These are phyloP conservation scores for Plenodomus tracheiphilus DNA, from an alignment of 2,329 filamentous ascomycete genomes.

Conservation along the genomic window DNA sequence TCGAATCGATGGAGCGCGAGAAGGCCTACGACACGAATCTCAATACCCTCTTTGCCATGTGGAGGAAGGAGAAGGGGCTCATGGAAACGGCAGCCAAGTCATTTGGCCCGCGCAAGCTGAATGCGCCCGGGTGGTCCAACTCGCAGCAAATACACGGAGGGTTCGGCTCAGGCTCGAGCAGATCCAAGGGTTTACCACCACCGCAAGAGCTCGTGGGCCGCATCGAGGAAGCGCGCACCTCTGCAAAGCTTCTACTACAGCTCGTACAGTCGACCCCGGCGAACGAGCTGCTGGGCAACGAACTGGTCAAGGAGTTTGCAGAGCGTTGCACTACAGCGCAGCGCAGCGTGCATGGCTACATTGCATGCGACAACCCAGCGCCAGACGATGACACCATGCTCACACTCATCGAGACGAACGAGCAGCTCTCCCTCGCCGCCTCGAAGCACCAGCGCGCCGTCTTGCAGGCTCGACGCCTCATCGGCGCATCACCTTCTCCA, in stretches of 20 bases:
- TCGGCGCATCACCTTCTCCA: constrained; percentile 35
- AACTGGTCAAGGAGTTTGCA: constrained; percentile 90
- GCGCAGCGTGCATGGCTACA: constrained; percentile 82
- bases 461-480: constrained; percentile 58
- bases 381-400: constrained; percentile 95
- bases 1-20: constrained; percentile 75
- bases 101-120: constrained; percentile 47
- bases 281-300: constrained; percentile 74
- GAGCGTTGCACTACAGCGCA: constrained; percentile 82
- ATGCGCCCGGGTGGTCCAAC: constrained; percentile 48
- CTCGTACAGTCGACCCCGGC: constrained; percentile 84
- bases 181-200: constrained; percentile 56
- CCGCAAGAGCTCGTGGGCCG: constrained; percentile 78
- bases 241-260: constrained; percentile 88
- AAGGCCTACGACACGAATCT: constrained; percentile 77
- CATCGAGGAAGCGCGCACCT: constrained; percentile 87
- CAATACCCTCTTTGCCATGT: constrained; percentile 75
- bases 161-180: constrained; percentile 21
- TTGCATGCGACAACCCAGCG: constrained; percentile 73
- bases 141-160: constrained; percentile 24
- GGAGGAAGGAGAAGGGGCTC: constrained; percentile 71
- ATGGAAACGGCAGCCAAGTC: constrained; percentile 52
- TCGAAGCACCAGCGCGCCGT: constrained; percentile 84
- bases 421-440: constrained; percentile 80
- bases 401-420: constrained; percentile 90